A percentile compares a stretch with the other conserved stretches of the same genome.
Evolutionary conservation across 2,329 filamentous ascomycete species (phyloP).

Genomic region (Chaetomiaceae sp.): DNA sequence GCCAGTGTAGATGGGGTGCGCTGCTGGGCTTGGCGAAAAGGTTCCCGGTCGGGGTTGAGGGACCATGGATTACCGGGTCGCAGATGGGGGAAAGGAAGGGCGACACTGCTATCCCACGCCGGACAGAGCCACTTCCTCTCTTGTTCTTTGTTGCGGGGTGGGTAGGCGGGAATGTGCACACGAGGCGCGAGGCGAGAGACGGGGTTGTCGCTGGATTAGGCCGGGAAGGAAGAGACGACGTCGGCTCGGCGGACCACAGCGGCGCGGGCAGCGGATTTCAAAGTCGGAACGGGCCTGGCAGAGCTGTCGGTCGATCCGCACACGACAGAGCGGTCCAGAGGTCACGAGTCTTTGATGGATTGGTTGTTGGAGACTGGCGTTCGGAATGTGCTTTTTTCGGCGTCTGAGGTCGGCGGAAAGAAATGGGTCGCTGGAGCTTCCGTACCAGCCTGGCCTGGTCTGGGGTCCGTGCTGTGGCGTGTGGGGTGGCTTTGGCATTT

Average conservation of each 20-base stretch:
- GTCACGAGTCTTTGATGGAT: slow-evolving; percentile 21
- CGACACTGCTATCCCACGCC: slow-evolving; percentile 30
- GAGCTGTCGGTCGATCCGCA: slow-evolving; percentile 10
- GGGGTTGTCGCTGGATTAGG: slow-evolving; percentile 2
- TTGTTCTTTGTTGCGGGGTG: background rate
- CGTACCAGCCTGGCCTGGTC: slow-evolving; percentile 6
- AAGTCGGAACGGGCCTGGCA: background rate
- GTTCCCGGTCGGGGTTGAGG: slow-evolving; percentile 59
- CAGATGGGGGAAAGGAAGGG: slow-evolving; percentile 23
- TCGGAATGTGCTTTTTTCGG: slow-evolving; percentile 26
- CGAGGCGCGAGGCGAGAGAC: background rate
- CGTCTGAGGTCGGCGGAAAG: slow-evolving; percentile 27
- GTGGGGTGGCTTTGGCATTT: background rate
- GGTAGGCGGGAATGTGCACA: background rate
- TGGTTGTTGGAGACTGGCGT: slow-evolving; percentile 13
- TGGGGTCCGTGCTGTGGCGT: slow-evolving; percentile 17
- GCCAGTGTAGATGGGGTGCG: slow-evolving; percentile 54
- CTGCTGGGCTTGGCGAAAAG: slow-evolving; percentile 56
- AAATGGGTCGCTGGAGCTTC: slow-evolving; percentile 26
- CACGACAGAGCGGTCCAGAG: slow-evolving; percentile 8
- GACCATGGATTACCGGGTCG: slow-evolving; percentile 46
- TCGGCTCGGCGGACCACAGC: background rate
- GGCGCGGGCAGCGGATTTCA: background rate
- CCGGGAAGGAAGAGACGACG: background rate
- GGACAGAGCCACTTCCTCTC: slow-evolving; percentile 30